phyloP scores from a whole-genome alignment of 208 protist species.

The Angomonas ambiguus region DNA sequence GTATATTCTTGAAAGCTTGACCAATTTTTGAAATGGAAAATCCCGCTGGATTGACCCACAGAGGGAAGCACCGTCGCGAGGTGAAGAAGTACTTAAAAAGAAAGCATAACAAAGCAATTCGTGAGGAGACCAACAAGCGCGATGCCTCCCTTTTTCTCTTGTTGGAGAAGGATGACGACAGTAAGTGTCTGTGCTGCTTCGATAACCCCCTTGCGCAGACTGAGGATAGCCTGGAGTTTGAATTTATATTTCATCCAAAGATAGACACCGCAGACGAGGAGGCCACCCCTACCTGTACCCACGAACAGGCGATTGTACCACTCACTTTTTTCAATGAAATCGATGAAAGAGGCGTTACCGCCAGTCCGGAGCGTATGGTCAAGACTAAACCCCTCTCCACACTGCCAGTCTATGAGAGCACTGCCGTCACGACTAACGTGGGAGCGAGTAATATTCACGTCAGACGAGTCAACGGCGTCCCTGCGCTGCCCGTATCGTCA shows the following conservation, averaged over 20 bases:
- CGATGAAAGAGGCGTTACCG: not conserved
- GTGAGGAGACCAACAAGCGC: constrained; percentile 35
- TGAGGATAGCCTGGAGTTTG: constrained; percentile 1
- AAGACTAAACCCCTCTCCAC: not conserved
- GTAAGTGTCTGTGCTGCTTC: constrained; percentile 7
- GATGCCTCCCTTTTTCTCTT: constrained; percentile 57
- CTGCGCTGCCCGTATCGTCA: constrained; percentile 46
- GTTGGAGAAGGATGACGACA: not conserved
- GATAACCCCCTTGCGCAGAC: not conserved
- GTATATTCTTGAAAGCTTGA: too few relatives aligned
- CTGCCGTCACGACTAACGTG: not conserved
- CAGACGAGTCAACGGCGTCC: constrained; percentile 49
- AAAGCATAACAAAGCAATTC: constrained; percentile 32
- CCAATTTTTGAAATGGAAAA: not conserved
- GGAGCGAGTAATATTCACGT: constrained; percentile 43
- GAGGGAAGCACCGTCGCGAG: constrained; percentile 58
- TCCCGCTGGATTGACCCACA: constrained; percentile 9
- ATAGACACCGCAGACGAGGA: not conserved
- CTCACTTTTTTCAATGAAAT: constrained; percentile 29
- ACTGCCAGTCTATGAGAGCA: not conserved
- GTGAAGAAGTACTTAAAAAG: constrained; percentile 71
- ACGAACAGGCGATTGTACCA: constrained; percentile 25
- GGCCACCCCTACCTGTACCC: constrained; percentile 7
- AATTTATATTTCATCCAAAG: constrained; percentile 12
- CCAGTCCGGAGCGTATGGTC: not conserved